Evolutionary conservation across 176 grass and related monocot species (phyloP), one percentile per base, ranked within the genome.

Genomic region (Oryza nivara): DNA sequence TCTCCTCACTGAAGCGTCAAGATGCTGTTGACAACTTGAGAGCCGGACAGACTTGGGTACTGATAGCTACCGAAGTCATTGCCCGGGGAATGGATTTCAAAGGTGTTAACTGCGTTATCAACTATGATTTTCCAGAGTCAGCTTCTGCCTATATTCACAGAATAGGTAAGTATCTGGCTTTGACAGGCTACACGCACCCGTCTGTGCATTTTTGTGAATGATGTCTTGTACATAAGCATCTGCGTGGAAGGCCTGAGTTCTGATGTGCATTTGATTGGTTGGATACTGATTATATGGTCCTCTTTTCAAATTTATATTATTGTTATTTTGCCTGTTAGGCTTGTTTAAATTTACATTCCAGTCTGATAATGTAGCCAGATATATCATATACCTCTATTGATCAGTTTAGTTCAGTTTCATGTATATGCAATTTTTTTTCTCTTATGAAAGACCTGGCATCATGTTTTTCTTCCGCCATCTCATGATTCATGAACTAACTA

Each of bases 21-120:
- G 96, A 98, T 90, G 96, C 93, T 71, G 93, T 95, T 84, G 93
- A 98, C 87, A 98, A 98, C 38, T 88, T 98, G 73, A 98, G 93
- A 88, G 89, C 93, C 61, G 93, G 96, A 78, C 95, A 91, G 67
- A 94, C 89, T 8, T 98, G 91, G 96, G 88, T 98, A 65, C 80
- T 94, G 19, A 95, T 98, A 94, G 93, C 96, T 80, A 94, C 96
- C 2, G 91, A 98, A 88, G 96, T 98, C 25, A 80, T 98, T 84
- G 88, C 93, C 26, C 89, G 93, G 51, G 96, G 96, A 76, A 95
- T 98, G 93, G 96, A 98, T 85, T 95, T 98, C 89, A 98, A 98
- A 84, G 91, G 93, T 73, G 74, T 98, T 61, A 92, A 94, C 70
- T 95, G 93, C 12, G 93, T 98, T 35, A 91, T 98, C 80, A 98